A percentile compares a stretch with the other conserved stretches of the same genome.
Evolutionary conservation across 495 filamentous ascomycete species (phyloP).

Genomic region (Neohortaea acidophila): DNA sequence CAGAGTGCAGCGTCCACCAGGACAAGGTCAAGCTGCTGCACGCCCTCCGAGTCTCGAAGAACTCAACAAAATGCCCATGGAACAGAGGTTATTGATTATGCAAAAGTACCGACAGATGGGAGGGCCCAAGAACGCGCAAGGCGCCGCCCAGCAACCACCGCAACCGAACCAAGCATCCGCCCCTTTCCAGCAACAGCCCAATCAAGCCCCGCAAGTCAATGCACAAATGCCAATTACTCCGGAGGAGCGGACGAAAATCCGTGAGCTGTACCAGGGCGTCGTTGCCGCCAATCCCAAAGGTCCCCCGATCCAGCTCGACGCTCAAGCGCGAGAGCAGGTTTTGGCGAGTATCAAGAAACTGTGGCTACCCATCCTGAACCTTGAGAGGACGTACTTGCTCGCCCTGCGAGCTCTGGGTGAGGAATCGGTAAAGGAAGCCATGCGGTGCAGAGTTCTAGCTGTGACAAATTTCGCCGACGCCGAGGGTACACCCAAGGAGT

Average conservation of each 20-base stretch:
- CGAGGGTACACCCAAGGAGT: conserved; percentile 36
- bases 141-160: conserved; percentile 2
- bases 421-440: background rate
- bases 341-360: background rate
- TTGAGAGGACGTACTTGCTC: conserved; percentile 1
- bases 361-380: conserved; percentile 19
- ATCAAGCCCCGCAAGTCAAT: conserved; percentile 20
- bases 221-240: conserved; percentile 44
- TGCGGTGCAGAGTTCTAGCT: conserved; percentile 20
- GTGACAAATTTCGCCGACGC: conserved; percentile 42
- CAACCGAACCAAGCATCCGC: background rate
- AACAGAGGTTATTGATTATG: conserved; percentile 28
- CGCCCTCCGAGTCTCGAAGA: background rate
- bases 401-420: conserved; percentile 5
- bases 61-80: conserved; percentile 25
- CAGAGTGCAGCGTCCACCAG: conserved; percentile 19
- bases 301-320: conserved; percentile 5
- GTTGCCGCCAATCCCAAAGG: conserved; percentile 9
- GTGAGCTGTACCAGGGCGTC: conserved; percentile 2
- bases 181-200: conserved; percentile 1
- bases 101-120: conserved; percentile 6
- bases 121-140: conserved; percentile 19
- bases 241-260: conserved; percentile 38
- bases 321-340: background rate
- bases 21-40: background rate